Conservation (phyloP, 768 basidiomycete species). For the Stropharia rugosoannulata region DNA sequence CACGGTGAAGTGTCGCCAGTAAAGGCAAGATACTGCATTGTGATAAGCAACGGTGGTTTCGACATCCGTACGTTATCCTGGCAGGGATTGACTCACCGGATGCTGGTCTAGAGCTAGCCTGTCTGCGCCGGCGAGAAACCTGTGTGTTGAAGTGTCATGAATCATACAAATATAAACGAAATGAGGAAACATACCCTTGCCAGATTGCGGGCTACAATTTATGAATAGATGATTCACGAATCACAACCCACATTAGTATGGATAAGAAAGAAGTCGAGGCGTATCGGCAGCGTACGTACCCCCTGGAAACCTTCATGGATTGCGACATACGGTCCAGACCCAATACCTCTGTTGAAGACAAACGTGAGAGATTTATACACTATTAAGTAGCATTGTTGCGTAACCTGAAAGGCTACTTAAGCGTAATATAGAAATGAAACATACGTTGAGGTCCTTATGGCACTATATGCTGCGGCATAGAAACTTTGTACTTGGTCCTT, state of each 20-base stretch:
- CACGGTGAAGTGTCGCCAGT: slow-evolving; percentile 39
- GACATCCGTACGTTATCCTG: slow-evolving; percentile 9
- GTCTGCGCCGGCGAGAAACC: slow-evolving; percentile 76
- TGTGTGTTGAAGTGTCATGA: slow-evolving; percentile 20
- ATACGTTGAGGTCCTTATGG: slow-evolving; percentile 43
- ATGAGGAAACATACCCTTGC: slow-evolving; percentile 35
- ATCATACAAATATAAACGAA: not conserved
- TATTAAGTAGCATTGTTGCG: not conserved
- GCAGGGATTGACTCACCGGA: slow-evolving; percentile 48
- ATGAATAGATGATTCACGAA: not conserved
- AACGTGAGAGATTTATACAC: slow-evolving; percentile 1
- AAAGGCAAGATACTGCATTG: slow-evolving; percentile 44
- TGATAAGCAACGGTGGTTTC: slow-evolving; percentile 1
- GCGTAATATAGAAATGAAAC: slow-evolving; percentile 10
- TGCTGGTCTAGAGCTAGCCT: slow-evolving; percentile 77
- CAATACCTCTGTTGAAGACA: slow-evolving; percentile 52
- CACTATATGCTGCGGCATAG: slow-evolving; percentile 45
- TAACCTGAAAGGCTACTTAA: not conserved
- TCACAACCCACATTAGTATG: slow-evolving; percentile 7
- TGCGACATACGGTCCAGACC: slow-evolving; percentile 54
- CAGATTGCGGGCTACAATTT: slow-evolving; percentile 37
- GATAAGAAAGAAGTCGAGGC: slow-evolving; percentile 11
- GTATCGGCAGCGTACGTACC: slow-evolving; percentile 24
- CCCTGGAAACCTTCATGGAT: slow-evolving; percentile 72
- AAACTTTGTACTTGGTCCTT: slow-evolving; percentile 38